Conservation (phyloP, 495 filamentous ascomycete genomes). For the Penicillium robsamsonii region DNA sequence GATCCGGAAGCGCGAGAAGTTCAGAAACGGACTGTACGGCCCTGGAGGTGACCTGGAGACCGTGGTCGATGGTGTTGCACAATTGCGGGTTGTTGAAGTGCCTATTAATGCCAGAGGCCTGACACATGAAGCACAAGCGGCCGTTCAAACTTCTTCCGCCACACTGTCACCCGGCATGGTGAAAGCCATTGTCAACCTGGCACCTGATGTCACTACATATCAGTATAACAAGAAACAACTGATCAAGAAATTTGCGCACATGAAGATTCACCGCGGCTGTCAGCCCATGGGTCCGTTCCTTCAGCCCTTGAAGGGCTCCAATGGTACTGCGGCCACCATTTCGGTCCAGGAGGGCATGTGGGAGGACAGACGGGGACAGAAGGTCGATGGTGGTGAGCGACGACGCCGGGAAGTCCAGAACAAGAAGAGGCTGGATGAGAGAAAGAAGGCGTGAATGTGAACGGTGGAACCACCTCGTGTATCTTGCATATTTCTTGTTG, state of each 20-base stretch:
- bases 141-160: conserved; percentile 31
- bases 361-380: conserved; percentile 78
- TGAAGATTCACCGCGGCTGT: conserved; percentile 61
- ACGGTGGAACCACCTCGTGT: conserved; percentile 8
- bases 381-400: conserved; percentile 96
- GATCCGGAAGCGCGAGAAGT: conserved; percentile 80
- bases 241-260: conserved; percentile 54
- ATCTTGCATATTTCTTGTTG: conserved; percentile 25
- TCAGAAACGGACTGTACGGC: conserved; percentile 69
- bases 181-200: conserved; percentile 73
- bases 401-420: conserved; percentile 78
- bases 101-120: conserved; percentile 25
- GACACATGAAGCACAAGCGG: background rate
- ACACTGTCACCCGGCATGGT: conserved; percentile 52
- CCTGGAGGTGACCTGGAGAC: conserved; percentile 73
- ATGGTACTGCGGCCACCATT: conserved; percentile 60
- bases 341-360: conserved; percentile 80
- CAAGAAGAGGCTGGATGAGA: conserved; percentile 57
- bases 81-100: conserved; percentile 66
- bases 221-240: conserved; percentile 34
- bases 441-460: conserved; percentile 34
- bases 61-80: conserved; percentile 69
- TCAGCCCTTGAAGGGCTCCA: conserved; percentile 58
- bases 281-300: conserved; percentile 71
- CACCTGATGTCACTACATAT: conserved; percentile 48